These are phyloP conservation scores for Trametopsis cervina DNA, from an alignment of 768 basidiomycete species.

Conservation along the genomic window DNA sequence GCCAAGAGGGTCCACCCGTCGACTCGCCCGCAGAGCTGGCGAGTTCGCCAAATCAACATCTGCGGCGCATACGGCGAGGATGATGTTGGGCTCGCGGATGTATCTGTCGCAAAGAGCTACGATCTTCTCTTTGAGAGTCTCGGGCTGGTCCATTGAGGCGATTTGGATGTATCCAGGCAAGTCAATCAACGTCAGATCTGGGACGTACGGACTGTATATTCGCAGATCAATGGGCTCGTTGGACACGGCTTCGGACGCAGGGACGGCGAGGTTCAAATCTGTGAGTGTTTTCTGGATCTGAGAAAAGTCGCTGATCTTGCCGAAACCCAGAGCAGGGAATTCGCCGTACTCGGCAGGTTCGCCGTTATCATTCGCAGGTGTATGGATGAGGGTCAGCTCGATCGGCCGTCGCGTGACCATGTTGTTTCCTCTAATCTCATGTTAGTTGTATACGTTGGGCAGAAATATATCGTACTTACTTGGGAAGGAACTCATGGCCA, in stretches of 20 bases:
- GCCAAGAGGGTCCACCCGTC: conserved; percentile 92
- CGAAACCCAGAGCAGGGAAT: conserved; percentile 85
- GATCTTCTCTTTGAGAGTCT: conserved; percentile 90
- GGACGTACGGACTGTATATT: conserved; percentile 93
- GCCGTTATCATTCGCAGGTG: conserved; percentile 47
- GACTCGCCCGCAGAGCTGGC: conserved; percentile 87
- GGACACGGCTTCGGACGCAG: conserved; percentile 85
- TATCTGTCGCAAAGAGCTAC: conserved; percentile 86
- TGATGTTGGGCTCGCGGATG: conserved; percentile 99
- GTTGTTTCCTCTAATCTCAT: conserved; percentile 89
- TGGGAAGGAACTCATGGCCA: conserved; percentile 95
- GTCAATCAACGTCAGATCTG: conserved; percentile 96
- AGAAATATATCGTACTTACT: conserved; percentile 77
- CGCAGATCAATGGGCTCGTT: conserved; percentile 94
- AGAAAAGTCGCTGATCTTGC: conserved; percentile 87
- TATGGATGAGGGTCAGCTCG: conserved; percentile 94
- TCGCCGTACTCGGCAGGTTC: conserved; percentile 80
- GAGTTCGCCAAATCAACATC: conserved; percentile 99
- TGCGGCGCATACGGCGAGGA: conserved; percentile 97
- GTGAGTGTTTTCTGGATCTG: conserved; percentile 88
- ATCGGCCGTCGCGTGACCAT: conserved; percentile 99
- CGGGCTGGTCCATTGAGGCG: conserved; percentile 91
- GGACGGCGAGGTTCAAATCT: conserved; percentile 92
- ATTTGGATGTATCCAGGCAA: conserved; percentile 97
- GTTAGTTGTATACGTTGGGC: no score